These are phyloP conservation scores for Dictyostelium firmibasis DNA, from an alignment of 78 protist genomes.

Conservation along the genomic window DNA sequence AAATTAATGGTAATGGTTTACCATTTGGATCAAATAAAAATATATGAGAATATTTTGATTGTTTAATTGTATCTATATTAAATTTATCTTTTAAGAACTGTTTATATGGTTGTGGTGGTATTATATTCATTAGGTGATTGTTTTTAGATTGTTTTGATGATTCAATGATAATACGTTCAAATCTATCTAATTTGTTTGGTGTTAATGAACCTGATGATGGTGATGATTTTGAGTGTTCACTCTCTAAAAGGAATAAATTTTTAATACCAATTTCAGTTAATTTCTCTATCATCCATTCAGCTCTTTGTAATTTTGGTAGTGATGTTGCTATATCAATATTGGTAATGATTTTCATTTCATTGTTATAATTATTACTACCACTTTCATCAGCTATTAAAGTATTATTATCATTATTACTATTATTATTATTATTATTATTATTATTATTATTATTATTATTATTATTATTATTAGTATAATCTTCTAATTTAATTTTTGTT, in stretches of 20 bases:
- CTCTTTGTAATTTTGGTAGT: slow-evolving; percentile 43
- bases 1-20: slow-evolving; percentile 23
- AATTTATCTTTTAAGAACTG: background rate
- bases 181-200: slow-evolving; percentile 34
- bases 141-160: slow-evolving; percentile 36
- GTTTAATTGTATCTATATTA: background rate
- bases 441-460: background rate
- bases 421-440: background rate
- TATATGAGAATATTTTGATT: slow-evolving; percentile 15
- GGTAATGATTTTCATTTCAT: background rate
- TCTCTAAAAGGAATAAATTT: slow-evolving; percentile 15
- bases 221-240: slow-evolving; percentile 39
- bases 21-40: slow-evolving; percentile 54
- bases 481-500: background rate
- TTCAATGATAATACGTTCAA: slow-evolving; percentile 28
- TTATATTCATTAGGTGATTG: slow-evolving; percentile 27
- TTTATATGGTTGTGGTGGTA: background rate
- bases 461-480: too few species aligned
- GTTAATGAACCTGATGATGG: background rate
- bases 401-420: background rate
- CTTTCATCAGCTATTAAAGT: background rate
- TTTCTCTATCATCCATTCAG: slow-evolving; percentile 56
- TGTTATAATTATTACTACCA: background rate
- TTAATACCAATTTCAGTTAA: slow-evolving; percentile 13
- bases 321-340: slow-evolving; percentile 36